phyloP scores from a whole-genome alignment of 441 rosid genomes.

The Hypseocharis bilobata region DNA sequence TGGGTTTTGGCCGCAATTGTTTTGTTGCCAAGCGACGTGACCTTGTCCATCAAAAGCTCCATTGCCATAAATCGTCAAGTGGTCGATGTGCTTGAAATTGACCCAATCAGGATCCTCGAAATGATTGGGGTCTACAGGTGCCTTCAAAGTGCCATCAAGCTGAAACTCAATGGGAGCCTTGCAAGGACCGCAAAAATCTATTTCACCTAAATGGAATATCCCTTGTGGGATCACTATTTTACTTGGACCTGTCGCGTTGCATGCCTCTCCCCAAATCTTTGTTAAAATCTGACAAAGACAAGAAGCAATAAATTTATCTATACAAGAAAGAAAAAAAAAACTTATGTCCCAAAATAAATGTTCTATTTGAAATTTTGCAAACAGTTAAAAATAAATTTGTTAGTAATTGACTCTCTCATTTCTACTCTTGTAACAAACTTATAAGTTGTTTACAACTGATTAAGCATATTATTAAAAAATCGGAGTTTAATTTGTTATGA shows the following conservation, averaged over 20 bases:
- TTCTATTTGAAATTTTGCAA: too few species aligned
- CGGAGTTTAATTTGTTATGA: too few species aligned
- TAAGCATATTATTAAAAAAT: too few species aligned
- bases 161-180: conserved; percentile 30
- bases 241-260: conserved; percentile 25
- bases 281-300: conserved; percentile 22
- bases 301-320: background rate
- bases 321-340: too few species aligned
- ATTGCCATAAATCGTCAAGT: conserved; percentile 35
- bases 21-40: conserved; percentile 28
- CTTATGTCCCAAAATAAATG: too few species aligned
- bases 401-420: conserved; percentile 1
- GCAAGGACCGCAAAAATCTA: conserved; percentile 41
- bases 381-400: background rate
- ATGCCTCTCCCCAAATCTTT: conserved; percentile 43
- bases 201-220: conserved; percentile 20
- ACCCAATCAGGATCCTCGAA: conserved; percentile 32
- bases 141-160: conserved; percentile 36
- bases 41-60: conserved; percentile 63
- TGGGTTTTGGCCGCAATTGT: conserved; percentile 18
- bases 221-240: conserved; percentile 39
- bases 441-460: too few species aligned
- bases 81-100: conserved; percentile 26
- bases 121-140: conserved; percentile 21
- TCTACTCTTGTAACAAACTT: background rate